phyloP scores from a whole-genome alignment of 139 green algal species.

The Ettlia oleoabundans region DNA sequence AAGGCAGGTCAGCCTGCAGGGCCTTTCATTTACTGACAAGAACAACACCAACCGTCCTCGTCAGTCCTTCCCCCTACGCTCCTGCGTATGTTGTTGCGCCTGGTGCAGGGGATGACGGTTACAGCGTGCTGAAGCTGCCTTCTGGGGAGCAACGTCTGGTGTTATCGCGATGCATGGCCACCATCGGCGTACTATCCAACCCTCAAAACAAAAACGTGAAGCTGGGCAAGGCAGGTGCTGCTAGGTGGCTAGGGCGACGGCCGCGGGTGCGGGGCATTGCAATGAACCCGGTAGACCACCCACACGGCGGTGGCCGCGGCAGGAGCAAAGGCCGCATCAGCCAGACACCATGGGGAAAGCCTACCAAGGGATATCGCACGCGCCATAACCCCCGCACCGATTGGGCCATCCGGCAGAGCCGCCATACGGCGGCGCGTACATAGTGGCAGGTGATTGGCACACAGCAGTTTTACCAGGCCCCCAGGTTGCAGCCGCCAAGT shows the following conservation, averaged over 20 bases:
- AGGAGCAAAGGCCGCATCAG: constrained; percentile 84
- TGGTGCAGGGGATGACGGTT: constrained; percentile 59
- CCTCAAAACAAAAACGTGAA: constrained; percentile 79
- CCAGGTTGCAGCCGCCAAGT: not conserved
- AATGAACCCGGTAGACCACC: constrained; percentile 97
- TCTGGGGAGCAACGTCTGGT: constrained; percentile 88
- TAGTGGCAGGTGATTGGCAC: not conserved
- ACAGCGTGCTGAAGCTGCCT: constrained; percentile 80
- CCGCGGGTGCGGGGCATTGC: constrained; percentile 83
- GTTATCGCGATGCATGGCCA: constrained; percentile 78
- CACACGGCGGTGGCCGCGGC: constrained; percentile 82
- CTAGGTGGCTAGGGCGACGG: constrained; percentile 64
- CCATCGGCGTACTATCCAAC: constrained; percentile 90
- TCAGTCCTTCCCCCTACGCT: not conserved
- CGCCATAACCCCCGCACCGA: constrained; percentile 72
- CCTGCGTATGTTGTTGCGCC: not conserved
- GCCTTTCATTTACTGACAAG: no score
- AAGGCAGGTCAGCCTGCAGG: no score
- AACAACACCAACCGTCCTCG: not conserved
- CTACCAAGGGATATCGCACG: constrained; percentile 89
- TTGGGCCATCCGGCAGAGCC: constrained; percentile 71
- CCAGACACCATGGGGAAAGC: constrained; percentile 87
- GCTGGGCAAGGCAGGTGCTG: constrained; percentile 83
- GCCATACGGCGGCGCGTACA: constrained; percentile 56
- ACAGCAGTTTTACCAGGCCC: not conserved